phyloP scores from a whole-genome alignment of 352 stramenopile genomes.

The Globisporangium recalcitrans region DNA sequence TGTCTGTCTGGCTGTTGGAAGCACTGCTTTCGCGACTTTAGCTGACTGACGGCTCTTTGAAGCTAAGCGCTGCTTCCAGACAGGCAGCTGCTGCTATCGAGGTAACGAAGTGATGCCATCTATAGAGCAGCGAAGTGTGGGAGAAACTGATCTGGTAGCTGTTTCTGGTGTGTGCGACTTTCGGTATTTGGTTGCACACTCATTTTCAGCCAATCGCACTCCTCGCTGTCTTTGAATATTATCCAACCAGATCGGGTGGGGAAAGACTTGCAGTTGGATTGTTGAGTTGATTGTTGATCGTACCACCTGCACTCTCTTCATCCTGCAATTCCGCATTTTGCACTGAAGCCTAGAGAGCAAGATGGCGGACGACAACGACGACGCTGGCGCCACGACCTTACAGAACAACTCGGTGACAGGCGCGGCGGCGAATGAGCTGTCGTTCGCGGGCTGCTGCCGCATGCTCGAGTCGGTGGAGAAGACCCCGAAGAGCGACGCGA shows the following conservation, averaged over 20 bases:
- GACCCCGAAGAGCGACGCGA: constrained; percentile 68
- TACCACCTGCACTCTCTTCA: not conserved
- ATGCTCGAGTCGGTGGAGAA: constrained; percentile 66
- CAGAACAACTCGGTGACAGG: not conserved
- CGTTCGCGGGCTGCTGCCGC: constrained; percentile 67
- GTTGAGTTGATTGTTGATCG: not conserved
- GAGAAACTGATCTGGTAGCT: not conserved
- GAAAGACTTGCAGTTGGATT: constrained; percentile 1
- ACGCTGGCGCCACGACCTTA: not conserved
- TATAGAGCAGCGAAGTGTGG: not conserved
- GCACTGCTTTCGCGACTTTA: not conserved
- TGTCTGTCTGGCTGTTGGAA: not conserved
- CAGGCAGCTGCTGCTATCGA: not conserved
- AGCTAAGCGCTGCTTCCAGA: not conserved
- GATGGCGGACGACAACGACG: not conserved
- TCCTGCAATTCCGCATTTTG: not conserved
- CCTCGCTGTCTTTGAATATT: not conserved
- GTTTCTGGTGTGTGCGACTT: not conserved
- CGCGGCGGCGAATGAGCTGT: constrained; percentile 23
- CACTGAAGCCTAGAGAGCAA: not conserved
- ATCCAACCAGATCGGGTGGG: not conserved
- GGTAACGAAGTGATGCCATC: not conserved
- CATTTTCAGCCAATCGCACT: not conserved
- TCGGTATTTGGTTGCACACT: not conserved
- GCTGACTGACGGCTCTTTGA: not conserved